Evolutionary conservation across 2,329 filamentous ascomycete species (phyloP).

Genomic region (Colletotrichum spaethianum): DNA sequence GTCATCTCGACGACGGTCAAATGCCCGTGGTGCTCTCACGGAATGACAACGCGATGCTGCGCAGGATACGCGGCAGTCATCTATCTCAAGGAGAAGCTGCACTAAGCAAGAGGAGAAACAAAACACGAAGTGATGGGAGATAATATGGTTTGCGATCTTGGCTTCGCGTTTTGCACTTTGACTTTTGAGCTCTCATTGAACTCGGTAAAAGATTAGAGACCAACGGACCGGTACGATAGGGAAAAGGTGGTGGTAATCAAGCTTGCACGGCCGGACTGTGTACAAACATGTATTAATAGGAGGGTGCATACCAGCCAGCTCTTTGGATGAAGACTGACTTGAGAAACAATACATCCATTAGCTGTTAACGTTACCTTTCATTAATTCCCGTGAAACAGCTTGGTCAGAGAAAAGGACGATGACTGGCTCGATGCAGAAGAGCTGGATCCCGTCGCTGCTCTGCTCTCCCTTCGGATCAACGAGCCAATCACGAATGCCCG

Average conservation of each 20-base stretch:
- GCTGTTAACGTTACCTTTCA: neutral
- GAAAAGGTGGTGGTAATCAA: neutral
- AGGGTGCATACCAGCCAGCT: constrained; percentile 6
- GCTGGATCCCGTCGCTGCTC: neutral
- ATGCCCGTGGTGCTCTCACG: constrained; percentile 81
- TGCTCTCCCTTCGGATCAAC: neutral
- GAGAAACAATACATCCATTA: constrained; percentile 20
- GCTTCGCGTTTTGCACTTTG: neutral
- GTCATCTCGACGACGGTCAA: constrained; percentile 73
- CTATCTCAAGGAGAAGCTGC: constrained; percentile 74
- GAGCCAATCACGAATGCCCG: neutral
- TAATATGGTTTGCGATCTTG: neutral
- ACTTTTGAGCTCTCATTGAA: neutral
- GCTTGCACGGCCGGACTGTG: constrained; percentile 3
- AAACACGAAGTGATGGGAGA: neutral
- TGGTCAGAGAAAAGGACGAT: neutral
- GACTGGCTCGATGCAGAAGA: no score
- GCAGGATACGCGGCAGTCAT: constrained; percentile 78
- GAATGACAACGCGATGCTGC: constrained; percentile 79
- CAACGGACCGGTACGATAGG: neutral
- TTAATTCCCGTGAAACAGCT: neutral
- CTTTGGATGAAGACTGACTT: constrained; percentile 4
- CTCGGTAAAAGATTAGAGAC: neutral
- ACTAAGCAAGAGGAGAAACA: constrained; percentile 50
- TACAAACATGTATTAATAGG: constrained; percentile 15